Evolutionary conservation across 371 early-diverging fungal species (phyloP).

Genomic region (Cladochytrium tenue): DNA sequence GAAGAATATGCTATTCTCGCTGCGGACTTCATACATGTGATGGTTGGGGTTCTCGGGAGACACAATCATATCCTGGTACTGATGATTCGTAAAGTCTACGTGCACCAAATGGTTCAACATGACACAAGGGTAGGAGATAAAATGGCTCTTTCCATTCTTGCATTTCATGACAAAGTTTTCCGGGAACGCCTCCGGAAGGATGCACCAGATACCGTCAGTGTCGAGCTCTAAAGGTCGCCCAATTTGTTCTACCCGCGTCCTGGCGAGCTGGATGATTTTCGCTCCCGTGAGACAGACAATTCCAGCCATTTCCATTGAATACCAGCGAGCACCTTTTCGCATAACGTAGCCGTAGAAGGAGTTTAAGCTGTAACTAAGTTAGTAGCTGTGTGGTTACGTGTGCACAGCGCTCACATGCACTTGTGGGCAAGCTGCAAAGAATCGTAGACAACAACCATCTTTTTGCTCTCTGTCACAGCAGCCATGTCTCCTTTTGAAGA

Average conservation of each 20-base stretch:
- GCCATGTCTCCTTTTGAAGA: slow-evolving; percentile 63
- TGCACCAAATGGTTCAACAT: slow-evolving; percentile 98
- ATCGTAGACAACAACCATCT: slow-evolving; percentile 94
- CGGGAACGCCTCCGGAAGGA: slow-evolving; percentile 92
- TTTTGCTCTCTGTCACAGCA: slow-evolving; percentile 83
- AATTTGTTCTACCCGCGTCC: slow-evolving; percentile 88
- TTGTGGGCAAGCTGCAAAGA: slow-evolving; percentile 99
- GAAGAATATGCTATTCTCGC: slow-evolving; percentile 97
- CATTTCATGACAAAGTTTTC: slow-evolving; percentile 86
- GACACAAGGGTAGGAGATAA: slow-evolving; percentile 93
- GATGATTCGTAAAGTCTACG: slow-evolving; percentile 96
- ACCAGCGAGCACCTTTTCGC: slow-evolving; percentile 99
- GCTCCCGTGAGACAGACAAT: slow-evolving; percentile 98
- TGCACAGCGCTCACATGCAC: slow-evolving; percentile 65
- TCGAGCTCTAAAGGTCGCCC: slow-evolving; percentile 98
- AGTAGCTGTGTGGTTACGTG: not conserved
- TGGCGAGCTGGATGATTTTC: slow-evolving; percentile 95
- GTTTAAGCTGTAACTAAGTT: slow-evolving; percentile 61
- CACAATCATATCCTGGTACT: slow-evolving; percentile 82
- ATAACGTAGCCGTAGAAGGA: slow-evolving; percentile 99
- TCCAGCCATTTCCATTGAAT: slow-evolving; percentile 99
- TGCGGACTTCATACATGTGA: slow-evolving; percentile 62
- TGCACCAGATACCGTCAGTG: slow-evolving; percentile 99
- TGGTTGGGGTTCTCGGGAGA: slow-evolving; percentile 29
- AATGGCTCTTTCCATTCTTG: slow-evolving; percentile 72